Conservation (phyloP, 2,329 filamentous ascomycete genomes). For the Hypoxylon sp. region DNA sequence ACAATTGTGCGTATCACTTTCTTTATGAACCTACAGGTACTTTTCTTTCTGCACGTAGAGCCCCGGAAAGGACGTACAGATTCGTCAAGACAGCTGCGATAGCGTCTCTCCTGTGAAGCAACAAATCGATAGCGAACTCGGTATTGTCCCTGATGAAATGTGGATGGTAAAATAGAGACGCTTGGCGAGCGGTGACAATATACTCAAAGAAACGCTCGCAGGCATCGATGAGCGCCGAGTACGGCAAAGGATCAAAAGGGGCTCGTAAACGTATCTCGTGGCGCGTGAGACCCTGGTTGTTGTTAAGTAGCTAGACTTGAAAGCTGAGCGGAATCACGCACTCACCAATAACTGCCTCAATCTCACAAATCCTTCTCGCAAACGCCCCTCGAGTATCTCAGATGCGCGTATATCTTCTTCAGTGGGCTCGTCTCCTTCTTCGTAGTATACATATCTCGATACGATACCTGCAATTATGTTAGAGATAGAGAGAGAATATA, state of each 20-base stretch:
- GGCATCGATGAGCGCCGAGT: conserved; percentile 68
- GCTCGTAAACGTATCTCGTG: conserved; percentile 72
- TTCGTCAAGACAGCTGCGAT: conserved; percentile 71
- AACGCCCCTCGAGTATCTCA: conserved; percentile 70
- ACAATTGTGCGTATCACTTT: conserved; percentile 14
- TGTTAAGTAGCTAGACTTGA: conserved; percentile 22
- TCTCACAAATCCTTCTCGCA: conserved; percentile 72
- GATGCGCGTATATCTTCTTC: conserved; percentile 66
- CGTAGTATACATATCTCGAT: conserved; percentile 72
- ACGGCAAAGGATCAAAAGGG: conserved; percentile 70
- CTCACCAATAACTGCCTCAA: conserved; percentile 68
- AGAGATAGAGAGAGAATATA: not conserved
- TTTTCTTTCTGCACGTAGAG: conserved; percentile 64
- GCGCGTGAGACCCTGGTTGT: conserved; percentile 63
- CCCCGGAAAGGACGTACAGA: conserved; percentile 70
- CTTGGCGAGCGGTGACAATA: conserved; percentile 70
- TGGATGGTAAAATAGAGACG: conserved; percentile 70
- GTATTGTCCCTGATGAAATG: conserved; percentile 66
- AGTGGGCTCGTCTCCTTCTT: conserved; percentile 66
- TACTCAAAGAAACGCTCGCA: conserved; percentile 73
- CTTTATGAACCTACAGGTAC: conserved; percentile 60
- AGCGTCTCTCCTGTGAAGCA: conserved; percentile 68
- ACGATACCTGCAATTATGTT: conserved; percentile 59
- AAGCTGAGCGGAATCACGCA: not conserved
- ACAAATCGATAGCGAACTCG: conserved; percentile 63